Evolutionary conservation across 768 basidiomycete species (phyloP).

Genomic region (Lyophyllum shimeji): DNA sequence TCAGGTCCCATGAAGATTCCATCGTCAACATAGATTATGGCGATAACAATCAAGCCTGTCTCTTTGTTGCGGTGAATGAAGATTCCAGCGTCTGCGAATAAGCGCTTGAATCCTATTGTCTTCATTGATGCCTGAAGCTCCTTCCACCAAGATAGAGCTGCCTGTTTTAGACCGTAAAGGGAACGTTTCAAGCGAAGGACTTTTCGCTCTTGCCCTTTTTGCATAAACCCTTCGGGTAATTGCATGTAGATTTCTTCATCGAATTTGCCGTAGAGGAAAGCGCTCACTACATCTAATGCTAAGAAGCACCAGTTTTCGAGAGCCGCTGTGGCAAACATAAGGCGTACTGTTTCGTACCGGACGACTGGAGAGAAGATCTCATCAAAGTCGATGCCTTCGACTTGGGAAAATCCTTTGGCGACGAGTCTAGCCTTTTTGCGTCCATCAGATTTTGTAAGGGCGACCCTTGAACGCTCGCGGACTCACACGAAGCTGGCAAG

Average conservation of each 20-base stretch:
- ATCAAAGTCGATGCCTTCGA: slow-evolving; percentile 31
- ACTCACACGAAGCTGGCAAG: too few relatives aligned
- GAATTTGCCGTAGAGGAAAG: slow-evolving; percentile 20
- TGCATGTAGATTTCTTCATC: slow-evolving; percentile 14
- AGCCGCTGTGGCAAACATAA: too few relatives aligned
- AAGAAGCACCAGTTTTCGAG: too few relatives aligned
- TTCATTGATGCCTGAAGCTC: slow-evolving; percentile 6
- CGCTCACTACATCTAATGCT: slow-evolving; percentile 16
- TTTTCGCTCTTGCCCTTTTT: slow-evolving; percentile 3
- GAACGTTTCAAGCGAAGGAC: slow-evolving; percentile 8
- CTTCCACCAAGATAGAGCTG: slow-evolving; percentile 13
- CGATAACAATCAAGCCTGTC: slow-evolving; percentile 5
- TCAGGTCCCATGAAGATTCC: slow-evolving; percentile 8
- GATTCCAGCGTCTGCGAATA: slow-evolving; percentile 3
- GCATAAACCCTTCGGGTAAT: slow-evolving; percentile 13
- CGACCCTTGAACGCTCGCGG: slow-evolving; percentile 1
- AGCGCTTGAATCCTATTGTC: slow-evolving; percentile 9
- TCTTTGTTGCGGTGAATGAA: slow-evolving; percentile 9
- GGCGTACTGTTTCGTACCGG: too few relatives aligned
- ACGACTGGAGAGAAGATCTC: too few relatives aligned
- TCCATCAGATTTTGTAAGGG: slow-evolving; percentile 4
- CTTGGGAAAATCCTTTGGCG: slow-evolving; percentile 37
- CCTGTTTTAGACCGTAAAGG: slow-evolving; percentile 19
- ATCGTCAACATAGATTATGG: slow-evolving; percentile 14
- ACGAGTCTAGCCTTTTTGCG: slow-evolving; percentile 31